Evolutionary conservation across 2,329 filamentous ascomycete species (phyloP), one percentile per base, ranked within the genome.

Genomic region (Ascochyta rabiei): DNA sequence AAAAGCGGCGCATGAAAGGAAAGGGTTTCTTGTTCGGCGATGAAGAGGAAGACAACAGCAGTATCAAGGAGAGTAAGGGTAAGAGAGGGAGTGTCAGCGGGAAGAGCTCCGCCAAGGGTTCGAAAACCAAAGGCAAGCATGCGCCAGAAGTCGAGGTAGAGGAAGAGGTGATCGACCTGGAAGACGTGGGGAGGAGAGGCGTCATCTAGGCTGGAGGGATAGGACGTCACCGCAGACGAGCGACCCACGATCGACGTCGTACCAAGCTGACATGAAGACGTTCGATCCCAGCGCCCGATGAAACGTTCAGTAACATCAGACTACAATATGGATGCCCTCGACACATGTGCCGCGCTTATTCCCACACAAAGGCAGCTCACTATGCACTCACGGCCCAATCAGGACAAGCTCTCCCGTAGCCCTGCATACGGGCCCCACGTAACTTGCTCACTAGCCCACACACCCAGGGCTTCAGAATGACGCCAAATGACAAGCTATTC

Each of bases 1-100:
- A 75, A 46, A 73, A 71, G 61, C 56, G 72, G 24, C 64, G 72
- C 18, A 68, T 69, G 61, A 70, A 70, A 48, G 72, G 70, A 6
- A 76, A 74, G 48, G 74, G 73, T 1, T 77, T 76, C 40, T 51
- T 77, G 23, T 77, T 77, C 48, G 75, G 75, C 4, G 74, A 76
- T n/a, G 72, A 75, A 12, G 73, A 76, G 8, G 72, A 72, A n/a
- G 69, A 67, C n/a, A 67, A 67, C 1, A 47, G 47, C 24, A 62
- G 42, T 28, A 35, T 44, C 15, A 60, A 60, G 33, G 60, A 64
- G 4, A 53, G 56, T 6, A 67, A 65, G 51, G 54, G 46, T 24
- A 61, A 59, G 48, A 62, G 63, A 57, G 64, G 65, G 8, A 67
- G 64, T 37, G 48, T 57, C 18, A 57, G 59, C 21, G 51, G 63